Percentiles rank a stretch among this genome's conserved stretches.
phyloP scores from a whole-genome alignment of 345 rosid species.

The Combretum micranthum region DNA sequence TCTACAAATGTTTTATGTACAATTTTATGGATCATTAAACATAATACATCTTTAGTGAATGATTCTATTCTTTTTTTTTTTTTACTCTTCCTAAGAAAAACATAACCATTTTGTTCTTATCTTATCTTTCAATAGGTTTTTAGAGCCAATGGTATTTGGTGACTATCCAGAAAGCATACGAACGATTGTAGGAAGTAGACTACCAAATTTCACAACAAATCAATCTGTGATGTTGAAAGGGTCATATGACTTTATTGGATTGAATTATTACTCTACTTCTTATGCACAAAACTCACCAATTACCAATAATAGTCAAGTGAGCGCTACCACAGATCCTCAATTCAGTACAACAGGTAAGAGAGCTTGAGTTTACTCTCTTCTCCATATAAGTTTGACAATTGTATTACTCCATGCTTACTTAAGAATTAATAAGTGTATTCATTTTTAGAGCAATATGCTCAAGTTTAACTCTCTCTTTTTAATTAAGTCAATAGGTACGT shows the following conservation, averaged over 20 bases:
- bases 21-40: too few relatives aligned
- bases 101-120: too few relatives aligned
- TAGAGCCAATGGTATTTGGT: constrained; percentile 28
- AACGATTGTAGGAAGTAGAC: constrained; percentile 16
- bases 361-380: neutral
- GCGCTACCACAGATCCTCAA: constrained; percentile 20
- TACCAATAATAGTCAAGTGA: constrained; percentile 3
- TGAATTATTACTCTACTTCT: constrained; percentile 28
- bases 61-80: too few relatives aligned
- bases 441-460: too few relatives aligned
- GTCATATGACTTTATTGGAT: constrained; percentile 31
- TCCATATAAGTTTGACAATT: too few relatives aligned
- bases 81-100: too few relatives aligned
- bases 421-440: too few relatives aligned
- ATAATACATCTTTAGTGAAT: neutral
- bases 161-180: constrained; percentile 30
- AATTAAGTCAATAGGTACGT: too few relatives aligned
- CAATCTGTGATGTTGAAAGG: constrained; percentile 20
- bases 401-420: too few relatives aligned
- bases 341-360: constrained; percentile 13
- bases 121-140: constrained; percentile 17
- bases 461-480: too few relatives aligned
- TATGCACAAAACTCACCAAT: constrained; percentile 14
- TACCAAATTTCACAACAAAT: constrained; percentile 26
- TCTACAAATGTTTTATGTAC: neutral